Evolutionary conservation across 257 asterid species (phyloP).

Genomic region (Fraxinus cuspidata): DNA sequence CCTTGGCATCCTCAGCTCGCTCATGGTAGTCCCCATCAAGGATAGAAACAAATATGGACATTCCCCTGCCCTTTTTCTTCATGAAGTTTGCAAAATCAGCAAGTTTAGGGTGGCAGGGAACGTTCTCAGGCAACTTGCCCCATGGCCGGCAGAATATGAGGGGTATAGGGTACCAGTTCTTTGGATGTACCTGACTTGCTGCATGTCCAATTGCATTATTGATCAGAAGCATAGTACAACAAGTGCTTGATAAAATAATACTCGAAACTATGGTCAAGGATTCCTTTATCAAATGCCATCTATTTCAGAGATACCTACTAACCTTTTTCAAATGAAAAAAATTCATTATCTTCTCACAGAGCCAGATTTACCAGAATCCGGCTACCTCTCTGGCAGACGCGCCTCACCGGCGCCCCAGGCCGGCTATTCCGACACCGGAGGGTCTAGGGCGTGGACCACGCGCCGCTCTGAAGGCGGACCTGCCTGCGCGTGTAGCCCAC

Average conservation of each 20-base stretch:
- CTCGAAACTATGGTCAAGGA: neutral
- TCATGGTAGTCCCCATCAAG: slow-evolving; percentile 93
- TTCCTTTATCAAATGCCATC: neutral
- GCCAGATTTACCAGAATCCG: too few species aligned
- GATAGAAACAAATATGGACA: slow-evolving; percentile 93
- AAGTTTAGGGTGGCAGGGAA: slow-evolving; percentile 98
- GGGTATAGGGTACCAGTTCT: slow-evolving; percentile 99
- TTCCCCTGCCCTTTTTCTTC: slow-evolving; percentile 99
- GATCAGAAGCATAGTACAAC: neutral
- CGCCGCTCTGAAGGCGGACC: too few species aligned
- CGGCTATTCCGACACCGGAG: too few species aligned
- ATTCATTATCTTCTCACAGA: neutral
- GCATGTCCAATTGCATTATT: slow-evolving; percentile 36
- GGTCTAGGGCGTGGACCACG: too few species aligned
- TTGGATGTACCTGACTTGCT: slow-evolving; percentile 96
- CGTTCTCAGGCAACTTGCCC: slow-evolving; percentile 97
- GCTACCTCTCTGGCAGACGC: too few species aligned
- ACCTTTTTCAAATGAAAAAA: neutral
- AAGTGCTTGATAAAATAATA: neutral
- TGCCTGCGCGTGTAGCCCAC: too few species aligned
- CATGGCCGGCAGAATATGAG: slow-evolving; percentile 97
- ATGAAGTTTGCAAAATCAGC: slow-evolving; percentile 96
- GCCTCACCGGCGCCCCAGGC: too few species aligned
- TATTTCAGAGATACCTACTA: neutral
- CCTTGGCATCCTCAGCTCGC: slow-evolving; percentile 90